These are phyloP conservation scores for Spergularia marina DNA, from an alignment of 148 eudicot genomes.

Conservation along the genomic window DNA sequence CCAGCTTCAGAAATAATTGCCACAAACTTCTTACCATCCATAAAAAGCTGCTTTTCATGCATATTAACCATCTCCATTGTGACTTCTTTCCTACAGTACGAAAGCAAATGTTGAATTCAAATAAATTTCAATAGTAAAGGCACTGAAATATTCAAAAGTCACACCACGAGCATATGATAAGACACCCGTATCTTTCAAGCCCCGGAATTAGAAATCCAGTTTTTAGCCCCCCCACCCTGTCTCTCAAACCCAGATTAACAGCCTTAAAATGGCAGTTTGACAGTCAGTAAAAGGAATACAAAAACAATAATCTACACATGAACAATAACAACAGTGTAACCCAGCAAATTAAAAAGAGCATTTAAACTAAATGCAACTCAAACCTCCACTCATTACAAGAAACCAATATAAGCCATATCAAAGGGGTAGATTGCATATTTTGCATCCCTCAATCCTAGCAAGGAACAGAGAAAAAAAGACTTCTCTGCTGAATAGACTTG, in stretches of 20 bases:
- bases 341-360: not conserved
- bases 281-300: no score
- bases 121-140: slow-evolving; percentile 5
- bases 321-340: not conserved
- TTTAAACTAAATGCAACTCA: not conserved
- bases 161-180: not conserved
- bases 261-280: no score
- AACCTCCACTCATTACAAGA: not conserved
- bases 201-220: no score
- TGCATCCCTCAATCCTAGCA: not conserved
- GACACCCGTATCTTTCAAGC: no score
- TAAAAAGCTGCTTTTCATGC: slow-evolving; percentile 93
- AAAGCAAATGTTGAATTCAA: not conserved
- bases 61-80: slow-evolving; percentile 99
- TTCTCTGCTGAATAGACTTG: not conserved
- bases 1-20: slow-evolving; percentile 99
- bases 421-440: slow-evolving; percentile 1
- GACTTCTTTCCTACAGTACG: slow-evolving; percentile 71
- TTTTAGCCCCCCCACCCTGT: not conserved
- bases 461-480: not conserved
- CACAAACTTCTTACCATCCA: slow-evolving; percentile 85
- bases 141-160: not conserved
- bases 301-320: not conserved
- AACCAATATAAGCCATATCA: not conserved
- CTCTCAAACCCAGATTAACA: not conserved